These are phyloP conservation scores for Colletotrichum brevisporum DNA, from an alignment of 2,329 filamentous ascomycete genomes.

Conservation along the genomic window DNA sequence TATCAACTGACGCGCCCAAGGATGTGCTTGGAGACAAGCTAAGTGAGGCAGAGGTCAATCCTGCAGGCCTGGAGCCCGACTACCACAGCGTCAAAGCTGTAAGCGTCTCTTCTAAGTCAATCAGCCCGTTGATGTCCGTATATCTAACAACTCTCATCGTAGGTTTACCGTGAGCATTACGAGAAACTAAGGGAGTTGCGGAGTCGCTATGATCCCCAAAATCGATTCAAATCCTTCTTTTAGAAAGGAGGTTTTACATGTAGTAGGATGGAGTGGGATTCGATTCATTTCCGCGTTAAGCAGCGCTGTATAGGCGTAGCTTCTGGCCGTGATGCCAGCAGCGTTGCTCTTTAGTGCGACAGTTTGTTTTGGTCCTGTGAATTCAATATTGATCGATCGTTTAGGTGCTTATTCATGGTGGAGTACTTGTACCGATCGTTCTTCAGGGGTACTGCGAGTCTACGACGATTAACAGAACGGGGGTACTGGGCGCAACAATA, in stretches of 20 bases:
- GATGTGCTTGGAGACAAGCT: conserved; percentile 1
- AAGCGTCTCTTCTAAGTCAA: background rate
- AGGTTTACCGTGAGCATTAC: conserved; percentile 30
- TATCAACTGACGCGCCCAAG: conserved; percentile 14
- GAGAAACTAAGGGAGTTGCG: conserved; percentile 16
- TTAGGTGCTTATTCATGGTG: too few species aligned
- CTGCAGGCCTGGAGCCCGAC: conserved; percentile 22
- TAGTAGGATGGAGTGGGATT: background rate
- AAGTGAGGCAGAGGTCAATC: conserved; percentile 14
- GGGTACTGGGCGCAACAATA: too few species aligned
- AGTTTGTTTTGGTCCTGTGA: too few species aligned
- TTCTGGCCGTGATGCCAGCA: too few species aligned
- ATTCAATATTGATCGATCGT: too few species aligned
- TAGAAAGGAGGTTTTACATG: background rate
- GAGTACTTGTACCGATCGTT: too few species aligned
- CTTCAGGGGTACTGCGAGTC: too few species aligned
- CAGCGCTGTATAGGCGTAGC: background rate
- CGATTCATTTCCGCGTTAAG: background rate
- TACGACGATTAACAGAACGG: too few species aligned
- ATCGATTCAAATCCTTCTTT: conserved; percentile 26
- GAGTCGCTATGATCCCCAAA: conserved; percentile 8
- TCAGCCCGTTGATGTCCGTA: background rate
- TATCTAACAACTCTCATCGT: background rate
- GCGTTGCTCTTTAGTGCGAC: too few species aligned
- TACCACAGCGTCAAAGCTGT: conserved; percentile 22